Conservation (phyloP, 2,329 filamentous ascomycete genomes). For the Microcera coccophila region DNA sequence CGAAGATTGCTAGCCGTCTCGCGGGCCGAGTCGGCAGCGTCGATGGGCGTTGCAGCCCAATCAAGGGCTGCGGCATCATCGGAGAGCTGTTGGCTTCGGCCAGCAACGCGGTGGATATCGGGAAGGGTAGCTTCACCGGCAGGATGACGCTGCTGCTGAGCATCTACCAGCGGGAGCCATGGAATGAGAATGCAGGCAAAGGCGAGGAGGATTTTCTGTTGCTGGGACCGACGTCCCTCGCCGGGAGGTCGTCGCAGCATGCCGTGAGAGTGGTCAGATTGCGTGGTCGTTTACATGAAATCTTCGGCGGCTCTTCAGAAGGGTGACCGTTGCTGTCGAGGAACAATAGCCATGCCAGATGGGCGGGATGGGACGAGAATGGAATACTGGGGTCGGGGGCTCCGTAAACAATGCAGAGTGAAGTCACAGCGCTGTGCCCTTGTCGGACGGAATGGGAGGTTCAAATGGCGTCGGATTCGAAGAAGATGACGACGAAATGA, state of each 20-base stretch:
- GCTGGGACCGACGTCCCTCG: constrained; percentile 49
- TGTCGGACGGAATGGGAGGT: constrained; percentile 10
- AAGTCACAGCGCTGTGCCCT: constrained; percentile 23
- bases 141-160: constrained; percentile 59
- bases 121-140: constrained; percentile 17
- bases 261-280: constrained; percentile 14
- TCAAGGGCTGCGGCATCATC: constrained; percentile 27
- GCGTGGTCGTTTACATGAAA: constrained; percentile 25
- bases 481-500: too few species aligned
- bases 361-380: constrained; percentile 5
- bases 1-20: constrained; percentile 25
- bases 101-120: constrained; percentile 18
- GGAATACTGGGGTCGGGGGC: constrained; percentile 4
- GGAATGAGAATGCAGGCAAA: constrained; percentile 57
- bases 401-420: constrained; percentile 20
- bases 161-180: constrained; percentile 53
- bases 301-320: constrained; percentile 7
- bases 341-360: constrained; percentile 19
- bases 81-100: constrained; percentile 25
- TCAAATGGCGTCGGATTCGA: too few species aligned
- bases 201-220: constrained; percentile 49
- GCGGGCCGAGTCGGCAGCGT: constrained; percentile 27
- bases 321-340: constrained; percentile 12
- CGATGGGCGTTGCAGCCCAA: constrained; percentile 31
- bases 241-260: constrained; percentile 65